These are phyloP conservation scores for Coemansia sp. DNA, from an alignment of 192 early-diverging fungal species.

Conservation along the genomic window DNA sequence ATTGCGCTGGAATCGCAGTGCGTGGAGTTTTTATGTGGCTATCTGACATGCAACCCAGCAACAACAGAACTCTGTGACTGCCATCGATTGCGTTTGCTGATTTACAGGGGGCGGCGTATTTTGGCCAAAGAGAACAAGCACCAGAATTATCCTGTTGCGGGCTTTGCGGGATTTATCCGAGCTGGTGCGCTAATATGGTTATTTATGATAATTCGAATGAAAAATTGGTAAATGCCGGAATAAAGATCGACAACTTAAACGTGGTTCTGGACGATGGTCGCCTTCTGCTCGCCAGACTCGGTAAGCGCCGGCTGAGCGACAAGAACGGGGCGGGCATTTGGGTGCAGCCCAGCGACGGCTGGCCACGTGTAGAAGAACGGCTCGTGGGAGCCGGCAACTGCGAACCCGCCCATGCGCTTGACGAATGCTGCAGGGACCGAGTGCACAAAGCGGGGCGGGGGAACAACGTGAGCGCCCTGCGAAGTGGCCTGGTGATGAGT, in stretches of 20 bases:
- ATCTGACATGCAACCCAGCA: neutral
- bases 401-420: conserved; percentile 33
- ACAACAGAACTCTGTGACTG: neutral
- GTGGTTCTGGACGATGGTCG: conserved; percentile 45
- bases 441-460: neutral
- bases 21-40: conserved; percentile 10
- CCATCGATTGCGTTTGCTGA: neutral
- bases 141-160: neutral
- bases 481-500: conserved; percentile 35
- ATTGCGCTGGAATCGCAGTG: neutral
- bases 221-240: no score
- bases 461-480: conserved; percentile 5
- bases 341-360: conserved; percentile 4
- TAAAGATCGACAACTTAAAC: conserved; percentile 12
- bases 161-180: neutral
- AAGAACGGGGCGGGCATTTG: neutral
- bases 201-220: conserved; percentile 1
- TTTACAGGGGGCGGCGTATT: conserved; percentile 1
- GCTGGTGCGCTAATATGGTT: neutral
- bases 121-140: conserved; percentile 3
- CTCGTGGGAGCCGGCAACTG: conserved; percentile 33
- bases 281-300: conserved; percentile 13
- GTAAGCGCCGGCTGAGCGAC: conserved; percentile 5
- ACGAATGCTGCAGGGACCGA: conserved; percentile 12
- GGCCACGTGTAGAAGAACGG: neutral